Evolutionary conservation across 2,329 filamentous ascomycete species (phyloP).

Genomic region (Fusarium napiforme): DNA sequence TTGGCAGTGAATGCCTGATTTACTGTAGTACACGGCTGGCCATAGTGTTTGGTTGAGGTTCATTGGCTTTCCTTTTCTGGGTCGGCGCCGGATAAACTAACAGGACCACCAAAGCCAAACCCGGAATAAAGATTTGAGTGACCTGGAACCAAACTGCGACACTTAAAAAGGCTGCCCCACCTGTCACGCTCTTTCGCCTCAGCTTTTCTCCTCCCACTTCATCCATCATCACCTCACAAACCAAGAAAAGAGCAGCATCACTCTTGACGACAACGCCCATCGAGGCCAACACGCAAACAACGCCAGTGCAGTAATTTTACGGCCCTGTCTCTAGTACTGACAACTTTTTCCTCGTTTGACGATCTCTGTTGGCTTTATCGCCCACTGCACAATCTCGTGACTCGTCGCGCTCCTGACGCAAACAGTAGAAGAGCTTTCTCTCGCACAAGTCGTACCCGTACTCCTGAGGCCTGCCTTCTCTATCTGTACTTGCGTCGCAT

Average conservation of each 20-base stretch:
- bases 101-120: background rate
- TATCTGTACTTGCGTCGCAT: constrained; percentile 41
- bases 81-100: constrained; percentile 26
- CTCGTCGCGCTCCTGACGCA: constrained; percentile 43
- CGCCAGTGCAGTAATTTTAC: constrained; percentile 21
- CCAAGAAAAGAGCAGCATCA: constrained; percentile 19
- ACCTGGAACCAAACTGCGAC: constrained; percentile 18
- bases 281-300: constrained; percentile 19
- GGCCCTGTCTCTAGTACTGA: constrained; percentile 29
- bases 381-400: constrained; percentile 41
- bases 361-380: constrained; percentile 19
- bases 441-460: constrained; percentile 42
- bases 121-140: constrained; percentile 1
- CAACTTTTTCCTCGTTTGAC: constrained; percentile 24
- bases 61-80: constrained; percentile 9
- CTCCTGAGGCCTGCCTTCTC: constrained; percentile 42
- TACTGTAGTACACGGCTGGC: background rate
- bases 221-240: constrained; percentile 36
- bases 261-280: constrained; percentile 28
- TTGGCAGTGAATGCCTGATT: background rate
- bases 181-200: constrained; percentile 25
- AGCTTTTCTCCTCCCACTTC: constrained; percentile 24
- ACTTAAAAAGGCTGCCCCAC: constrained; percentile 38
- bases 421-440: constrained; percentile 45
- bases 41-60: background rate